Evolutionary conservation across 495 filamentous ascomycete species (phyloP).

Genomic region (Aspergillus panamensis): DNA sequence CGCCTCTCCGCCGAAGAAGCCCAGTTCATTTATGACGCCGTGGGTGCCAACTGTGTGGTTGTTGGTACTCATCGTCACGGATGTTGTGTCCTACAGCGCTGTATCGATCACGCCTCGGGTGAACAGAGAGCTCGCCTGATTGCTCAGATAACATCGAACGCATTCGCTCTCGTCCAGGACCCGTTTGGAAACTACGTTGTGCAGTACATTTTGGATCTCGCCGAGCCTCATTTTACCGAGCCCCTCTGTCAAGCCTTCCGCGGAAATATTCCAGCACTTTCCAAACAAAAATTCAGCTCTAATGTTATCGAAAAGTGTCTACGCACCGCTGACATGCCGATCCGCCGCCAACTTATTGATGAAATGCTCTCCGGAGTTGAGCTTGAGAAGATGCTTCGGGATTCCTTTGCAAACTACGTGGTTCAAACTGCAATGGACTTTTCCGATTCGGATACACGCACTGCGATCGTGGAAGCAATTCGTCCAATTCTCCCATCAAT

Average conservation of each 20-base stretch:
- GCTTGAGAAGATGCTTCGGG: constrained; percentile 80
- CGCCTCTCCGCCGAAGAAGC: constrained; percentile 77
- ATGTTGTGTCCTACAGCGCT: constrained; percentile 96
- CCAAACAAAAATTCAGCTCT: constrained; percentile 98
- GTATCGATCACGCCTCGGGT: constrained; percentile 94
- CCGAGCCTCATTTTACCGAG: constrained; percentile 75
- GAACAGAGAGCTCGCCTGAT: constrained; percentile 84
- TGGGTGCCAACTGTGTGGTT: constrained; percentile 76
- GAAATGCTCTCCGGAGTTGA: constrained; percentile 74
- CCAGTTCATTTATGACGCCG: constrained; percentile 94
- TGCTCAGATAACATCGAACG: constrained; percentile 74
- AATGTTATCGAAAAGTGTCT: constrained; percentile 98
- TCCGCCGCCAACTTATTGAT: constrained; percentile 75
- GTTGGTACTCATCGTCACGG: constrained; percentile 97
- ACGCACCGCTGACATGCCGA: constrained; percentile 64
- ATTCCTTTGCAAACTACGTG: constrained; percentile 95
- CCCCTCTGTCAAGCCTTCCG: constrained; percentile 76
- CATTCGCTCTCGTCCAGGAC: constrained; percentile 83
- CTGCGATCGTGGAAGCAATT: constrained; percentile 72
- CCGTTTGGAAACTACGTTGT: constrained; percentile 98
- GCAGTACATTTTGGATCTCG: constrained; percentile 94
- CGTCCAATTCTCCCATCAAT: constrained; percentile 79
- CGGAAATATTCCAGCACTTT: constrained; percentile 68
- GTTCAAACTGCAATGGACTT: constrained; percentile 94
- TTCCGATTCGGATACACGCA: constrained; percentile 65